Evolutionary conservation across 345 rosid species (phyloP), one percentile per base, ranked within the genome.

Genomic region (Pugionium dolabratum): DNA sequence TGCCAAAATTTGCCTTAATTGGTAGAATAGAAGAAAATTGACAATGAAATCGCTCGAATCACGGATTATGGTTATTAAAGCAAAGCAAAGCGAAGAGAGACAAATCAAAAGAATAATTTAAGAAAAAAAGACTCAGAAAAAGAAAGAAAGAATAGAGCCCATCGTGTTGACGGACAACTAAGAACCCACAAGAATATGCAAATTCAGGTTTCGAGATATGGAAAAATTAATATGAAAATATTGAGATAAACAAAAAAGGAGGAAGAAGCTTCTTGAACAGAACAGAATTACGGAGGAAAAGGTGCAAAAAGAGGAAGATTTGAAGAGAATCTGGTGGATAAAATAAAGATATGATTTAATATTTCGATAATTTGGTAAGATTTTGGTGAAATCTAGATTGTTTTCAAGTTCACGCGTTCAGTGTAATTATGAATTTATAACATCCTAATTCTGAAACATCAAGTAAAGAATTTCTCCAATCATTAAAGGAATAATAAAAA

Each of bases 101-200:
- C 18, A 18, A 37, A 37, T 37, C 41, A 37, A 37, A 7, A 37
- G 41, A 37, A 7, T 37, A 34, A 34, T 34, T 34, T 18, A 18
- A 18, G 18, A 18, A 18, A 18, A 18, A 18, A 18, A 18, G 5
- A 34, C 5, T 37, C 1, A 2, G 5, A 37, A 4, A 7, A 37
- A 4, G 27, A 26, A 29, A 44, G 41, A 61, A 8, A 62, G 31
- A 35, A 59, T 25, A 29, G 18, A 58, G 31, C 10, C 40, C 10
- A 54, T 71, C 75, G 57, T 71, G 62, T 2, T 71, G 64, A 56
- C 66, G 56, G 70, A 64, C 70, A 54, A 44, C 62, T 61, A 29
- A 45, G 46, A 61, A 29, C 39, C 74, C 55, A 47, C 62, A 54
- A 40, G 66, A 50, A 64, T 64, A 64, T 72, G 58, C 66, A 57